Evolutionary conservation across 2,329 filamentous ascomycete species (phyloP).

Genomic region (Phialocephala sp.): DNA sequence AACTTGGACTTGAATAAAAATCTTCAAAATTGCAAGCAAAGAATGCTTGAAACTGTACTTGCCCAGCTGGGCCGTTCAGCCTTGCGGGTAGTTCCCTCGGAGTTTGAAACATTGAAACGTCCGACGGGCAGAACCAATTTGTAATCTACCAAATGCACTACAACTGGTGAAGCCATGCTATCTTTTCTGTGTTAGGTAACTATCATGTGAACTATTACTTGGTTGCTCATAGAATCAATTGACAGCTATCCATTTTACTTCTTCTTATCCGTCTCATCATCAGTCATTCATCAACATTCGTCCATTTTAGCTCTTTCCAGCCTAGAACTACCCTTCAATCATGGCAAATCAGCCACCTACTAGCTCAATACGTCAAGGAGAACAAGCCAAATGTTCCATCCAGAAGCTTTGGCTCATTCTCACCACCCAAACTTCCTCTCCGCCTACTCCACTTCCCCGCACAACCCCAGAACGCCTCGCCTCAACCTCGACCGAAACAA

Average conservation of each 20-base stretch:
- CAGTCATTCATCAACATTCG: no score
- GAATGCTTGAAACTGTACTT: background rate
- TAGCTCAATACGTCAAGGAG: conserved; percentile 3
- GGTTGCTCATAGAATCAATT: background rate
- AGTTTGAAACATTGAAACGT: background rate
- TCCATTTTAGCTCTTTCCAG: background rate
- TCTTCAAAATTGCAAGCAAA: background rate
- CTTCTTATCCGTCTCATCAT: background rate
- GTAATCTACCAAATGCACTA: background rate
- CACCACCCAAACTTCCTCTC: background rate
- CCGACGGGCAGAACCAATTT: background rate
- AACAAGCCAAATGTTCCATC: conserved; percentile 18
- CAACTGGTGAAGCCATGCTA: background rate
- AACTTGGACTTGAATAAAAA: background rate
- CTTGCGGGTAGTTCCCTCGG: conserved; percentile 10
- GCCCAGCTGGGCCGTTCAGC: background rate
- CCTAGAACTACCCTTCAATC: background rate
- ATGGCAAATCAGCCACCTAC: conserved; percentile 16
- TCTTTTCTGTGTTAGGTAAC: background rate
- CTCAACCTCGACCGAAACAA: conserved; percentile 48
- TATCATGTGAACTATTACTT: background rate
- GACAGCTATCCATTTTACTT: background rate
- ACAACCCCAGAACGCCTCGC: conserved; percentile 28
- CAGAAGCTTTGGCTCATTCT: conserved; percentile 21
- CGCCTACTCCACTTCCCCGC: conserved; percentile 17